phyloP scores from a whole-genome alignment of 2,329 filamentous ascomycete species.

The Pseudogymnoascus sp. region DNA sequence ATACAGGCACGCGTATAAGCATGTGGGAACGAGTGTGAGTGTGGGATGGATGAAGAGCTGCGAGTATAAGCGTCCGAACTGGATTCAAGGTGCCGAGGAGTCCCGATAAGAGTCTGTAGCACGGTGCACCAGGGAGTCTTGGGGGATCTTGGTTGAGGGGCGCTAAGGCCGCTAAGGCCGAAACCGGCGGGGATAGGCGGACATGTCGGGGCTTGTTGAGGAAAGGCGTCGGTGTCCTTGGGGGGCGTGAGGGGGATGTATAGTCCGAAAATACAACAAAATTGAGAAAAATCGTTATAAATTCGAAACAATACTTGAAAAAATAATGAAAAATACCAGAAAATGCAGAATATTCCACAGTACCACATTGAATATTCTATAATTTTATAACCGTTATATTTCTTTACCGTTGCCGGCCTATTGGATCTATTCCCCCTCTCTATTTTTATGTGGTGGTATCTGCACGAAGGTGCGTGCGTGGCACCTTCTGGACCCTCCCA shows the following conservation, averaged over 20 bases:
- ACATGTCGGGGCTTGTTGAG: not conserved
- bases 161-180: not conserved
- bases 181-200: not conserved
- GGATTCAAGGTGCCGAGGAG: not conserved
- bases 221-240: not conserved
- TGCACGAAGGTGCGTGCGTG: not conserved
- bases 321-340: not conserved
- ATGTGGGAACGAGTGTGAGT: not conserved
- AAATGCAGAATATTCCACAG: not conserved
- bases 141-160: not conserved
- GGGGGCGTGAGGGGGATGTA: not conserved
- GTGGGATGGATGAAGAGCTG: not conserved
- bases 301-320: not conserved
- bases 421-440: not conserved
- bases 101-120: not conserved
- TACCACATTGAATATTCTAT: not conserved
- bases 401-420: no score
- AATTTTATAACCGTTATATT: not conserved
- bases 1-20: not conserved
- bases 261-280: not conserved
- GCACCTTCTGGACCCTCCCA: not conserved
- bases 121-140: not conserved
- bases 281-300: not conserved
- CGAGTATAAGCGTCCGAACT: not conserved
- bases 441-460: not conserved